phyloP scores from a whole-genome alignment of 2,329 filamentous ascomycete species.

The Diaporthe ilicicola region DNA sequence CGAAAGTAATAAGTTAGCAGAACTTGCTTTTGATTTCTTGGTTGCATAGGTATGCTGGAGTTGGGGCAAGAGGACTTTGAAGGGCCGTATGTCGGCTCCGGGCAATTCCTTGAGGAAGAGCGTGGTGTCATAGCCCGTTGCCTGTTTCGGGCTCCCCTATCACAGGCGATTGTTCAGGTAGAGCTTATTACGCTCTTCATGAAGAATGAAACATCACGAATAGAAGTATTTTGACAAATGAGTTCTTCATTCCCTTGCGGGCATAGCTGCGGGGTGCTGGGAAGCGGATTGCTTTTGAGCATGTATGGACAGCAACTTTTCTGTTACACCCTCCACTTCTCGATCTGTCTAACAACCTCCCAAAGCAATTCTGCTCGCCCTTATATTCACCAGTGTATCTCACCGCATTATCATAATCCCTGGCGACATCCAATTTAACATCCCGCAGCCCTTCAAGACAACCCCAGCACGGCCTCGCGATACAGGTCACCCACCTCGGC shows the following conservation, averaged over 20 bases:
- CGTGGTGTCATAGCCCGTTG: background rate
- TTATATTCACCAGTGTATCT: no score
- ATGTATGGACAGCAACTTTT: no score
- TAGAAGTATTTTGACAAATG: background rate
- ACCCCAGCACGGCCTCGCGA: no score
- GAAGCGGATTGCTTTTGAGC: no score
- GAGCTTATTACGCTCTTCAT: background rate
- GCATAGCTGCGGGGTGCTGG: background rate
- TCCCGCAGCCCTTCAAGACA: no score
- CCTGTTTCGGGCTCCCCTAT: background rate
- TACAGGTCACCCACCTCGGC: no score
- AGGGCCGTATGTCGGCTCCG: background rate
- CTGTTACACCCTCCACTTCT: no score
- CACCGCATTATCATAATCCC: no score
- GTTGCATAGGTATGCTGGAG: slow-evolving; percentile 22
- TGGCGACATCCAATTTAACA: no score
- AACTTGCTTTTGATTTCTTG: background rate
- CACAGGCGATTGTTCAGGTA: background rate
- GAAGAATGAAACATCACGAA: slow-evolving; percentile 16
- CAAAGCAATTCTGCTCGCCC: no score
- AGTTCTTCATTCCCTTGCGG: background rate
- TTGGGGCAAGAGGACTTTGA: background rate
- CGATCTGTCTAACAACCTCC: no score
- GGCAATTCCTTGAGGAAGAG: background rate
- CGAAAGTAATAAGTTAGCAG: background rate